phyloP scores from a whole-genome alignment of 2,329 filamentous ascomycete genomes.

The Penicillium concentricum region DNA sequence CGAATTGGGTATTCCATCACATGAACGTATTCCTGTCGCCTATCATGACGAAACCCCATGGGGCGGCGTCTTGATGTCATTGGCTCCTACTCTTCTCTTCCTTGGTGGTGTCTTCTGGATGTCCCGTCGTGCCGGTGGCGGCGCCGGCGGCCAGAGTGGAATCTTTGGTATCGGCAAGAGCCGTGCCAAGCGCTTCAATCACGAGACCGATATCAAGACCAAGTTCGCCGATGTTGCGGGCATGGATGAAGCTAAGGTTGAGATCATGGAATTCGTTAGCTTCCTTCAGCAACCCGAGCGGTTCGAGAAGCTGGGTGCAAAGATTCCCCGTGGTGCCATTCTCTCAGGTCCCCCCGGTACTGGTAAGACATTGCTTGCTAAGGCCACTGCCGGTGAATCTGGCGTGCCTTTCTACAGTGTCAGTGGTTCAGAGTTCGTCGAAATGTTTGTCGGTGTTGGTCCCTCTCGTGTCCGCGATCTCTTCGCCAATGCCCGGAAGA shows the following conservation, averaged over 20 bases:
- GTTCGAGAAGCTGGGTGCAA: constrained; percentile 91
- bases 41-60: constrained; percentile 76
- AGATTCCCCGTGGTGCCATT: constrained; percentile 96
- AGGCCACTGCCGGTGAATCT: constrained; percentile 95
- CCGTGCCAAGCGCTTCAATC: constrained; percentile 94
- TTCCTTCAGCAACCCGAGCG: constrained; percentile 92
- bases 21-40: constrained; percentile 89
- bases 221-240: constrained; percentile 97
- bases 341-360: constrained; percentile 97
- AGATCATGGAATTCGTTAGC: constrained; percentile 99
- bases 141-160: constrained; percentile 65
- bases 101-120: constrained; percentile 80
- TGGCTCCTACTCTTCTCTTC: constrained; percentile 83
- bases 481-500: constrained; percentile 92
- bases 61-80: constrained; percentile 71
- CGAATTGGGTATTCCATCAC: constrained; percentile 78
- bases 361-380: constrained; percentile 95
- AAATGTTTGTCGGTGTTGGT: constrained; percentile 99
- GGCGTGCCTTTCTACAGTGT: constrained; percentile 97
- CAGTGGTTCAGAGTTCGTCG: constrained; percentile 96
- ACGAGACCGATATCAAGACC: constrained; percentile 92
- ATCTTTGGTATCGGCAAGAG: constrained; percentile 97
- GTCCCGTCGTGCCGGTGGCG: constrained; percentile 70
- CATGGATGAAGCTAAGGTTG: constrained; percentile 95
- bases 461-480: constrained; percentile 92